Conservation (phyloP, 495 filamentous ascomycete genomes). For the Hypoxylon trugodes region DNA sequence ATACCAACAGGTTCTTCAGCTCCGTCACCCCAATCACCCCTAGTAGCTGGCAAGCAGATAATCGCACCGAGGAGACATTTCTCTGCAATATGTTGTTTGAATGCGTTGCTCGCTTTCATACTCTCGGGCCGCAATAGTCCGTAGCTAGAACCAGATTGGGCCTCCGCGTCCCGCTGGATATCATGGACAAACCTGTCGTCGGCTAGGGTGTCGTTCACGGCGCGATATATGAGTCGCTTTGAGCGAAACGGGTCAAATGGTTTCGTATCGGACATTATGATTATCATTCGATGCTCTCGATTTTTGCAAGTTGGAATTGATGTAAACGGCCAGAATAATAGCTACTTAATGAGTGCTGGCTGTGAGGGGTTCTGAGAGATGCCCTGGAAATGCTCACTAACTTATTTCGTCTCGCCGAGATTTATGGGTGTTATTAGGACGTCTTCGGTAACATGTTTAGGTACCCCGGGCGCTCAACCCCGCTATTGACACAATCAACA, state of each 20-base stretch:
- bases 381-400: neutral
- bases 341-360: no score
- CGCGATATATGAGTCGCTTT: slow-evolving; percentile 47
- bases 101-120: slow-evolving; percentile 16
- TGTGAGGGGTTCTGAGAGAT: neutral
- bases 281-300: neutral
- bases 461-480: neutral
- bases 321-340: no score
- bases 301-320: no score
- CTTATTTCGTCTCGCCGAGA: slow-evolving; percentile 20
- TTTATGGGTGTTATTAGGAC: neutral
- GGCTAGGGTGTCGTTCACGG: slow-evolving; percentile 43
- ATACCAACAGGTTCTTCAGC: slow-evolving; percentile 42
- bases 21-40: neutral
- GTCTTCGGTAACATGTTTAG: no score
- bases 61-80: slow-evolving; percentile 50
- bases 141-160: slow-evolving; percentile 37
- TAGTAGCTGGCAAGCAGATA: slow-evolving; percentile 46
- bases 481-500: no score
- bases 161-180: slow-evolving; percentile 39
- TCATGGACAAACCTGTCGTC: slow-evolving; percentile 45
- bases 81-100: slow-evolving; percentile 39
- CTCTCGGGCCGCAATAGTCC: slow-evolving; percentile 37
- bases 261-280: slow-evolving; percentile 6
- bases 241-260: slow-evolving; percentile 43